Evolutionary conservation across 2,329 filamentous ascomycete genomes (phyloP).

Genomic region (Penicillium fuscoglaucum): DNA sequence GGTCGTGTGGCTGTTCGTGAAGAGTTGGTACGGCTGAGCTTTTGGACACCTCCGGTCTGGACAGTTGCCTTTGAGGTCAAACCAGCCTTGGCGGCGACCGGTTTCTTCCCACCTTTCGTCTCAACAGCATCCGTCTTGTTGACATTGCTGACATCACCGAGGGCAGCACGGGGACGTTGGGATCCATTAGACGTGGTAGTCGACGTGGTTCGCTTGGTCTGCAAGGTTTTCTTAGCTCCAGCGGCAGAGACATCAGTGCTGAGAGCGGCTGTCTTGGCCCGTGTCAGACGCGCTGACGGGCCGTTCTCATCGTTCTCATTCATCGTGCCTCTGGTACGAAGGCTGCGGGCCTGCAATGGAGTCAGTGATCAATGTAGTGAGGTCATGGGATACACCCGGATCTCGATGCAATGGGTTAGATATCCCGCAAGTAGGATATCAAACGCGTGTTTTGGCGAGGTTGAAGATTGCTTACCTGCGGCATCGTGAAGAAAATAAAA

Average conservation of each 20-base stretch:
- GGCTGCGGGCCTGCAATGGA: constrained; percentile 61
- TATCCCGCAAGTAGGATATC: neutral
- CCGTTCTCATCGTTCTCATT: constrained; percentile 96
- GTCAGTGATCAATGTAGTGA: constrained; percentile 13
- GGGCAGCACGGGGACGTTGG: constrained; percentile 74
- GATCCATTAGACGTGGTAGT: constrained; percentile 51
- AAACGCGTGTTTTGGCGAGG: constrained; percentile 27
- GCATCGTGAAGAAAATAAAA: constrained; percentile 49
- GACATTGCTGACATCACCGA: constrained; percentile 95
- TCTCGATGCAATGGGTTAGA: neutral
- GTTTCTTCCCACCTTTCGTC: constrained; percentile 71
- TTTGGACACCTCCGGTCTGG: constrained; percentile 79
- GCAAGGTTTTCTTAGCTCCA: constrained; percentile 65
- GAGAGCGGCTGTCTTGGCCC: constrained; percentile 82
- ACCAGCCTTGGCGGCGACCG: constrained; percentile 60
- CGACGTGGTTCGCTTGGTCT: constrained; percentile 66
- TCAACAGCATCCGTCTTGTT: constrained; percentile 65
- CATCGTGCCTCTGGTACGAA: constrained; percentile 71
- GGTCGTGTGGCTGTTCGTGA: constrained; percentile 51
- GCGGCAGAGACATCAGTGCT: constrained; percentile 53
- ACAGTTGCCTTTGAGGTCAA: constrained; percentile 74
- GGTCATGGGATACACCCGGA: neutral
- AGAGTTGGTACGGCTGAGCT: constrained; percentile 61
- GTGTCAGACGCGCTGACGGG: constrained; percentile 77
- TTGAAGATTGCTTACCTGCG: constrained; percentile 51